Base-by-base conservation (phyloP, 352 stramenopile species). In the Globisporangium polare region DNA sequence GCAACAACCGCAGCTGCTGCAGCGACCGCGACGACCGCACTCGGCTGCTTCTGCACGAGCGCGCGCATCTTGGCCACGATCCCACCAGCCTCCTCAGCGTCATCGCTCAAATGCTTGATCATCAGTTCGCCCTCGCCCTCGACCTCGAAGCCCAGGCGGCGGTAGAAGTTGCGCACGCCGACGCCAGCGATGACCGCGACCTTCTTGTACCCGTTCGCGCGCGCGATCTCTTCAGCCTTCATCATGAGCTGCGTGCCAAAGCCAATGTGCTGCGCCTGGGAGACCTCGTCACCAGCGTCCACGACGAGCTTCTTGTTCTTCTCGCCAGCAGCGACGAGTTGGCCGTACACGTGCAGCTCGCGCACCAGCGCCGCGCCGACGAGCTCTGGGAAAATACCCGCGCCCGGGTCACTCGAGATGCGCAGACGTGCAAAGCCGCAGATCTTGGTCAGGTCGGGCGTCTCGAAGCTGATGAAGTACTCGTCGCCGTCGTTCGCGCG, bases 401-500 rank as follows among this genome's bases (percentile, higher is more conserved):
- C 86, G 53, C 86, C 88, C 22, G 86, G 67, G 2, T 75, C 82
- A 35, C 72, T 35, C 9, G 83, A 92, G 5, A 98, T 66, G 31
- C 92, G 88, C 43, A 98, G 72, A 2, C 91, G 79, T 20, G 85
- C 73, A 70, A 98, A 98, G 3, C 89, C 92, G 60, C 93, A 97
- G 59, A 98, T 96, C 59, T 92, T 96, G 33, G 80, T 81, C 35
- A 84, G 67, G 58, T 97, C 90, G 0, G 84, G 81, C 18, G 90
- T 92, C 72, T 98, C 92, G 43, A 96, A 98, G 65, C 83, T 96
- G 35, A 98, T 79, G 62, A 98, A 98, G 63, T 94, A 96, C 68
- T 98, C 92, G 35, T 83, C 69, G 4, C 87, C 92, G 17, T 88
- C 85, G 53, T 95, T 95, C 3, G 89, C 90, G 22, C 83, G 68